These are phyloP conservation scores for Cordyceps pruinosa DNA, from an alignment of 2,329 filamentous ascomycete genomes.

Conservation along the genomic window DNA sequence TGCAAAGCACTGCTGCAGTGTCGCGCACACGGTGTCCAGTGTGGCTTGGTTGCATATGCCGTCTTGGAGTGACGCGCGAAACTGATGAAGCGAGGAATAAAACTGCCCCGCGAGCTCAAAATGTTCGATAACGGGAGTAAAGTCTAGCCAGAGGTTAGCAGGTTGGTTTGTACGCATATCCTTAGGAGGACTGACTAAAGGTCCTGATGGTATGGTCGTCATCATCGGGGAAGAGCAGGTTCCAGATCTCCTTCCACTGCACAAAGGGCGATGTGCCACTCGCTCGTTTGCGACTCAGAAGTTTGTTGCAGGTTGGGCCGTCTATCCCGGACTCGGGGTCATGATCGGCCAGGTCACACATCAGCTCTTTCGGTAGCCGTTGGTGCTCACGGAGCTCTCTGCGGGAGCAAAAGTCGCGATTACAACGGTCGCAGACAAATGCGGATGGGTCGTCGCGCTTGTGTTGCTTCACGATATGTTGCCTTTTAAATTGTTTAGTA, in stretches of 20 bases:
- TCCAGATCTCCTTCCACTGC: constrained; percentile 37
- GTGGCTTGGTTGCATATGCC: constrained; percentile 32
- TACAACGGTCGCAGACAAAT: constrained; percentile 35
- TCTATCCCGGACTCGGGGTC: constrained; percentile 35
- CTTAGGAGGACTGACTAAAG: neutral
- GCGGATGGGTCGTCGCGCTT: constrained; percentile 35
- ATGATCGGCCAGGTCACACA: constrained; percentile 35
- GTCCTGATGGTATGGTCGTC: constrained; percentile 10
- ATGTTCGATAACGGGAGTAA: constrained; percentile 35
- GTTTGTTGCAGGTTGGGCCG: constrained; percentile 32
- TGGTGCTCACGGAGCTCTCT: constrained; percentile 35
- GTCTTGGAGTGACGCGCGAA: constrained; percentile 28
- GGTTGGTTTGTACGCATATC: neutral
- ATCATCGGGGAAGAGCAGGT: constrained; percentile 35
- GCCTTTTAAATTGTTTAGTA: constrained; percentile 21
- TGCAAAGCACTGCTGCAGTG: constrained; percentile 35
- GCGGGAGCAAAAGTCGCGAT: constrained; percentile 30
- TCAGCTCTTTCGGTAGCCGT: constrained; percentile 32
- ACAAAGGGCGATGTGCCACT: constrained; percentile 31
- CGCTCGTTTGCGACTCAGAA: constrained; percentile 32
- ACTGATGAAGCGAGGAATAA: constrained; percentile 26
- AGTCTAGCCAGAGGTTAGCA: constrained; percentile 24
- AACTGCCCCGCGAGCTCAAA: constrained; percentile 32
- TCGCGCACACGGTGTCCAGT: constrained; percentile 31
- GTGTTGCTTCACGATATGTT: constrained; percentile 38